phyloP scores from a whole-genome alignment of 2,329 filamentous ascomycete genomes.

The Nothophaeocryptopus gaeumannii region DNA sequence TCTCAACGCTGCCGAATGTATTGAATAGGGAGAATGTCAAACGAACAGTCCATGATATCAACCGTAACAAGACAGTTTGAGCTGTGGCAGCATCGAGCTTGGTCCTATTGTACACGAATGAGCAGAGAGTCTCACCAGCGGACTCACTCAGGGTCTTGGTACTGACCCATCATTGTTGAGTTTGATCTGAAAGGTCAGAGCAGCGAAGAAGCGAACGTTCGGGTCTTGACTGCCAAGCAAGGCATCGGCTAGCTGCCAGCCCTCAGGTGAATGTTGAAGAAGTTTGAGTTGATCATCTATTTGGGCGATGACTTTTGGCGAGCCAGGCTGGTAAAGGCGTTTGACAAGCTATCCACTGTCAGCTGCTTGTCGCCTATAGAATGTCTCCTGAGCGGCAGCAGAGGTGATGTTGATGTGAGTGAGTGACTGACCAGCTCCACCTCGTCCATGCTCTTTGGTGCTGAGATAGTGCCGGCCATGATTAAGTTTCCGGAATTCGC shows the following conservation, averaged over 20 bases:
- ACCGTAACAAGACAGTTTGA: constrained; percentile 56
- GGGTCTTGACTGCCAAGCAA: constrained; percentile 67
- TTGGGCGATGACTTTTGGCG: constrained; percentile 45
- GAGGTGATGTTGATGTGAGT: no score
- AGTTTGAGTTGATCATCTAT: constrained; percentile 74
- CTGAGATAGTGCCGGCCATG: constrained; percentile 17
- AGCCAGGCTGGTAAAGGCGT: constrained; percentile 49
- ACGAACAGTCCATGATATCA: constrained; percentile 61
- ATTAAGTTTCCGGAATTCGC: constrained; percentile 9
- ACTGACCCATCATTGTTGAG: constrained; percentile 60
- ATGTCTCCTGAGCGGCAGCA: no score
- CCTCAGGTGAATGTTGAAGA: constrained; percentile 74
- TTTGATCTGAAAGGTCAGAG: constrained; percentile 89
- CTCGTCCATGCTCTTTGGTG: constrained; percentile 21
- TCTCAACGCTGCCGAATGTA: background rate
- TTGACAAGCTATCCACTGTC: constrained; percentile 42
- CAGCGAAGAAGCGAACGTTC: constrained; percentile 86
- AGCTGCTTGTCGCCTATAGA: background rate
- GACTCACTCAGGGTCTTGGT: constrained; percentile 31
- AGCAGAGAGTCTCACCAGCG: constrained; percentile 25
- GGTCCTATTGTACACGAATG: constrained; percentile 27
- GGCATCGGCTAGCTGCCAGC: constrained; percentile 81
- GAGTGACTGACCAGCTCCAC: constrained; percentile 20
- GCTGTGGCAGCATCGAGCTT: constrained; percentile 58
- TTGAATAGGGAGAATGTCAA: background rate